Base-by-base conservation (phyloP, 345 rosid genomes). In the Acer campestre region DNA sequence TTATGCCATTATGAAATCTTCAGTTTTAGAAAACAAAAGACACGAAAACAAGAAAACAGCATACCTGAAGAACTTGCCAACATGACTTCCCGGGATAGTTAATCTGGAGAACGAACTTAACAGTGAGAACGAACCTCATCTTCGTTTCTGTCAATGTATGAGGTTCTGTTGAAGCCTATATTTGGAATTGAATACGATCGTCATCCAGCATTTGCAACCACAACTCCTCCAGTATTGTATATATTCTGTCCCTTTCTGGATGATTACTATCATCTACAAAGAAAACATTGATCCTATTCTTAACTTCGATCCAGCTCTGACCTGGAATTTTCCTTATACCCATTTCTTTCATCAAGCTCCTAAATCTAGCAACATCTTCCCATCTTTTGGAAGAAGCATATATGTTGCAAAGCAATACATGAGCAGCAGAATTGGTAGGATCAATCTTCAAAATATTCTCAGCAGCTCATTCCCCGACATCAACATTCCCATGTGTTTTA, bases 281-380 rank as follows among this genome's bases (percentile, higher is more conserved):
- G 79, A 94, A 92, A 68, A 86, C 79, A 80, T 94, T 92, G 53
- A 85, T 78, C 31, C 63, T 70, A 18, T 81, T 79, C 76, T 86
- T 75, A 69, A 92, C 80, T 79, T 90, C 96, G 40, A 91, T 88
- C 96, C 94, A 90, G 83, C 97, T 94, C 80, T 88, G 91, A 25
- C 27, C 27, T 25, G 1, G 27, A 25, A 25, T 25, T 25, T 25
- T 25, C 27, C 27, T 25, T 2, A 42, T 81, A 29, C 85, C 86
- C 4, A 71, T 85, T 66, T 79, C 82, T 78, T 84, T 94, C 97
- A 92, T 94, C 17, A 73, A 77, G 75, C 69, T 85, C 69, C 93
- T 84, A 77, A 91, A 61, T 63, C 82, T 85, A 16, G 94, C 91
- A 3, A 87, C 88, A 17, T 91, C 88, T 25, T 75, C 86, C 97